Evolutionary conservation across 371 early-diverging fungal genomes (phyloP), one percentile per base, ranked within the genome.

Genomic region (Mucor circinelloides): DNA sequence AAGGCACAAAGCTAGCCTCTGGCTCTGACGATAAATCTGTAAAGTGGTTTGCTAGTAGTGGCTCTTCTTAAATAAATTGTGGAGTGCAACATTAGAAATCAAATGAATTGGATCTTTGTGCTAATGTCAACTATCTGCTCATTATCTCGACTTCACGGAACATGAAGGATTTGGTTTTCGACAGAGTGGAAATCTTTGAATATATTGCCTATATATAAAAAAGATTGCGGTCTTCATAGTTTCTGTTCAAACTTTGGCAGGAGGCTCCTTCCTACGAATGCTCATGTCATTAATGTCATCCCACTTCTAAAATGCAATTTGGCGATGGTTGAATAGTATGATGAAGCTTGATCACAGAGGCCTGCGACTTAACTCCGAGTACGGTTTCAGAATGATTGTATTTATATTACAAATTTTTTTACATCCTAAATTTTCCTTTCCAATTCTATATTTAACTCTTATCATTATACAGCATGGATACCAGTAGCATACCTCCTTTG

Each of bases 1-100:
- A 91, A 56, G 93, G 93, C 4, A 86, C 90, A 38, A 89, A 86
- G 66, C 77, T 93, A 25, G 93, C 85, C 1, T 87, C 91, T 28
- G 91, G 88, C n/a, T 88, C 90, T 10, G 92, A 91, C 36, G 94
- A 93, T 66, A 81, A 82, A 34, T 70, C 82, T 12, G 58, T 94
- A 21, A 75, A 78, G 56, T 83, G 83, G 83, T 83, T 72, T 61
- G 83, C 83, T 25, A 80, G 80, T 44, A 83, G 83, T 61, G 83
- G 83, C 5, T 83, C 83, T 4, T 74, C 77, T 32, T 73, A 71
- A 52, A 52, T 52, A 52, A 52, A 52, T 13, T 25, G 27, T 15
- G 25, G 5, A 4, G 13, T 52, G 52, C 25, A 27, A 25, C 15
- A 52, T 52, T 52, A 52, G 27, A 52, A 5, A 15, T 13, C 6